phyloP scores from a whole-genome alignment of 225 moss, liverwort and hornwort species.

The Lunularia cruciata region DNA sequence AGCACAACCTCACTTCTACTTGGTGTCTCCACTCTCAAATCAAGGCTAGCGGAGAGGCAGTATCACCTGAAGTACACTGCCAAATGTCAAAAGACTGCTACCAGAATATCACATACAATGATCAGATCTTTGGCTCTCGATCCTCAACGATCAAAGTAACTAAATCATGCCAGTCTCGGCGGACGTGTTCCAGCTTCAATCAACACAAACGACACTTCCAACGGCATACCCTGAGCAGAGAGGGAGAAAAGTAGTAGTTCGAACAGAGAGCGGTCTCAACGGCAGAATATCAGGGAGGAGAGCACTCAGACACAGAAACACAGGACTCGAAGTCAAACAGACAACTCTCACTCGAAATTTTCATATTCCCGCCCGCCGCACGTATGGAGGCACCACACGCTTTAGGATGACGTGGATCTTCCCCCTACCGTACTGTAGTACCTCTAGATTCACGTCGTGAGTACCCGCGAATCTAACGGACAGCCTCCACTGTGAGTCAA shows the following conservation, averaged over 20 bases:
- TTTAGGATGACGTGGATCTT: no score
- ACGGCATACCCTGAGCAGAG: neutral
- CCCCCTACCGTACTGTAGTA: no score
- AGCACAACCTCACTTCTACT: no score
- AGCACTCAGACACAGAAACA: no score
- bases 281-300: neutral
- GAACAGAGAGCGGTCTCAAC: neutral
- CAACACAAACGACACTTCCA: neutral
- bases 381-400: neutral
- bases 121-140: no score
- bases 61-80: neutral
- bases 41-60: neutral
- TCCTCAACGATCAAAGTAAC: no score
- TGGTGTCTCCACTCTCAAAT: no score
- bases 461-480: no score
- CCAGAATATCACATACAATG: neutral
- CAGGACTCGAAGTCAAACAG: neutral
- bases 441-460: no score
- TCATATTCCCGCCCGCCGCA: constrained; percentile 3
- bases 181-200: neutral
- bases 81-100: neutral
- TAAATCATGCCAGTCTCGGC: no score
- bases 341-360: no score
- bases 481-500: no score
- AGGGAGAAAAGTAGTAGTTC: neutral